Percentiles rank a stretch among this genome's conserved stretches.
Evolutionary conservation across 345 rosid genomes (phyloP).

Genomic region (Syzygium grande): DNA sequence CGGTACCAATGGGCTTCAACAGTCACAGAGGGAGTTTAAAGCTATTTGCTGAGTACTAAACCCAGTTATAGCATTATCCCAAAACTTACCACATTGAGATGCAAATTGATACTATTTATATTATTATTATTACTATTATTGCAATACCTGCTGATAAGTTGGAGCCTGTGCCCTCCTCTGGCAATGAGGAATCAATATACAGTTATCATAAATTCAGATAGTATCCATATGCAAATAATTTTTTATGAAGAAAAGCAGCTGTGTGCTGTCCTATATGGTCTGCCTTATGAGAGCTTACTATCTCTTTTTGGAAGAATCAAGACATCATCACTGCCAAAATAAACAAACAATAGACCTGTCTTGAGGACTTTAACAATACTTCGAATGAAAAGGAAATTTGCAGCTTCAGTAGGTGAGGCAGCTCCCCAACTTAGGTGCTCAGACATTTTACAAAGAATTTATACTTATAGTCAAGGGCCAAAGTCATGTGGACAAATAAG

Average conservation of each 20-base stretch:
- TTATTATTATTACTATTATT: background rate
- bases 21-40: background rate
- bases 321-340: background rate
- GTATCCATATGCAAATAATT: background rate
- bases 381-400: background rate
- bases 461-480: background rate
- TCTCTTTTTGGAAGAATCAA: background rate
- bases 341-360: background rate
- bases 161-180: background rate
- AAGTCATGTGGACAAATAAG: background rate
- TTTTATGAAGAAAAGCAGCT: background rate
- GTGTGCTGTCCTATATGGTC: background rate
- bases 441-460: background rate
- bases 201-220: background rate
- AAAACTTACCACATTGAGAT: background rate
- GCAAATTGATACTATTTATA: background rate
- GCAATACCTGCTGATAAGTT: background rate
- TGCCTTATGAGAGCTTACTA: background rate
- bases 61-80: background rate
- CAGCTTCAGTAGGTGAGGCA: background rate
- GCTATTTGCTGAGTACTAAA: background rate
- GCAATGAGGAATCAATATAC: background rate
- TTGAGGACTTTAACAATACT: background rate
- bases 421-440: background rate
- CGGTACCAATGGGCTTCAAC: background rate